Conservation (phyloP, 2,329 filamentous ascomycete species). For the Parastagonospora nodorum region DNA sequence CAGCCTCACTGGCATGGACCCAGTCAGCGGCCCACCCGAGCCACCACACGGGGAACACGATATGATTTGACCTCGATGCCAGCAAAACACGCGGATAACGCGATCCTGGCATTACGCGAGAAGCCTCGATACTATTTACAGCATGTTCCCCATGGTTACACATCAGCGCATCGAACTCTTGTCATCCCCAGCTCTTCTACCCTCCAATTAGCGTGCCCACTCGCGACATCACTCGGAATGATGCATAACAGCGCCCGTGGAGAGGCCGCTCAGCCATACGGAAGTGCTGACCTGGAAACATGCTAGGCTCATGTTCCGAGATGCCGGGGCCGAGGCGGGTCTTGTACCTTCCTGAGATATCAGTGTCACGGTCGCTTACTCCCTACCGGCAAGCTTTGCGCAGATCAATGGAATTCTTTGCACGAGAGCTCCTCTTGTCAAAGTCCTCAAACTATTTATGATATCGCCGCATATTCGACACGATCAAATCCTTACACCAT, state of each 20-base stretch:
- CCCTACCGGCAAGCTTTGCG: not conserved
- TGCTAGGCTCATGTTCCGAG: not conserved
- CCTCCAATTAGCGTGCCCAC: not conserved
- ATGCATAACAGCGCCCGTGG: not conserved
- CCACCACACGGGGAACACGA: not conserved
- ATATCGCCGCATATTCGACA: not conserved
- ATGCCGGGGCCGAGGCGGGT: conserved; percentile 9
- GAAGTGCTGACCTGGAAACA: conserved; percentile 8
- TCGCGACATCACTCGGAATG: not conserved
- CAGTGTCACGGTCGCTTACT: not conserved
- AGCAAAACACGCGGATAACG: not conserved
- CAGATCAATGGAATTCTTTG: not conserved
- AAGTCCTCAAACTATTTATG: not conserved
- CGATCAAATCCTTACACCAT: conserved; percentile 11
- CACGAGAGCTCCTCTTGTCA: not conserved
- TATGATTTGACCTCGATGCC: conserved; percentile 2
- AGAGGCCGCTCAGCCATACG: conserved; percentile 9
- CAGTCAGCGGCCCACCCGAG: conserved; percentile 3
- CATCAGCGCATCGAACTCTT: not conserved
- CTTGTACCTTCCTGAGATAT: conserved; percentile 3
- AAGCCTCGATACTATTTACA: not conserved
- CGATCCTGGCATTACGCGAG: not conserved
- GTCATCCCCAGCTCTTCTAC: not conserved
- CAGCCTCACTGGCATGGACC: conserved; percentile 16
- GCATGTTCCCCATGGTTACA: not conserved